These are phyloP conservation scores for Mycena vitilis DNA, from an alignment of 768 basidiomycete genomes.

Conservation along the genomic window DNA sequence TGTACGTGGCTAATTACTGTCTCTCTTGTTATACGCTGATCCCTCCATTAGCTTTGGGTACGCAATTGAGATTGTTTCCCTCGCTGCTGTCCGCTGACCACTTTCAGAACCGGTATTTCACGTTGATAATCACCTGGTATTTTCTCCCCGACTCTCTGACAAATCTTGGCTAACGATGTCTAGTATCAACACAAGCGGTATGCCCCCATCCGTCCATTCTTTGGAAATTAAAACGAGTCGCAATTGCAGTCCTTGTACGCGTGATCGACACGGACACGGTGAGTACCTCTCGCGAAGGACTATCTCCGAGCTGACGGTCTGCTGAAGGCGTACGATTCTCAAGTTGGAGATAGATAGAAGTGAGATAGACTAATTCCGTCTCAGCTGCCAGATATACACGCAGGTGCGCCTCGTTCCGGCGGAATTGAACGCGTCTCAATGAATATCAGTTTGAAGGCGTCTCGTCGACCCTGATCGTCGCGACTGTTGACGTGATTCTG, in stretches of 20 bases:
- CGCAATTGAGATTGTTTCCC: background rate
- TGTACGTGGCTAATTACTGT: background rate
- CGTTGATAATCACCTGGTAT: slow-evolving; percentile 23
- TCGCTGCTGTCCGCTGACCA: background rate
- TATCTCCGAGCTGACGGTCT: background rate
- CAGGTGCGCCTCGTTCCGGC: background rate
- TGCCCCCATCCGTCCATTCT: background rate
- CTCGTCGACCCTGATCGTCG: slow-evolving; percentile 23
- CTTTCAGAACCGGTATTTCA: slow-evolving; percentile 21
- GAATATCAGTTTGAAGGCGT: slow-evolving; percentile 13
- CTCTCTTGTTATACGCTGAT: background rate
- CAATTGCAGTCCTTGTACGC: slow-evolving; percentile 4
- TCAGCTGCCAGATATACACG: slow-evolving; percentile 23
- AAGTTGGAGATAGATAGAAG: background rate
- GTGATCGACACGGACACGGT: slow-evolving; percentile 21
- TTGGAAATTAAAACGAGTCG: background rate
- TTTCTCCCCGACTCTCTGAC: background rate
- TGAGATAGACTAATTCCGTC: background rate
- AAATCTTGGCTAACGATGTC: background rate
- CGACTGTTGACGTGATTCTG: slow-evolving; percentile 18
- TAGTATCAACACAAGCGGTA: slow-evolving; percentile 25
- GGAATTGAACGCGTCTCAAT: background rate
- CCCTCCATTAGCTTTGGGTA: slow-evolving; percentile 18
- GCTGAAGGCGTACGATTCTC: slow-evolving; percentile 15
- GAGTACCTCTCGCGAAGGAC: background rate